Evolutionary conservation across 345 rosid genomes (phyloP).

Genomic region (Boechera retrofracta): DNA sequence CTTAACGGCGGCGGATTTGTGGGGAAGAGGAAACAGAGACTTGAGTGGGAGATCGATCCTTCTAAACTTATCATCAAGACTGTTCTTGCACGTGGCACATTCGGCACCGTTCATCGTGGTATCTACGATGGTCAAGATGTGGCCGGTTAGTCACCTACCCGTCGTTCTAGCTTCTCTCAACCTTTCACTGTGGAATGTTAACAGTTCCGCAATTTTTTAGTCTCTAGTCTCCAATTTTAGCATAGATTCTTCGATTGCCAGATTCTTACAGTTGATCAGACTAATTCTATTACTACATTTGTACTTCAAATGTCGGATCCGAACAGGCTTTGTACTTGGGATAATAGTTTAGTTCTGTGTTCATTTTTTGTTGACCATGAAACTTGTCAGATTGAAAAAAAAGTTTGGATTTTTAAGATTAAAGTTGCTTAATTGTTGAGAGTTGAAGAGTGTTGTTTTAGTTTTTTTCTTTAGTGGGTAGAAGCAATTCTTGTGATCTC

Average conservation of each 20-base stretch:
- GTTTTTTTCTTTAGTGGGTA: slow-evolving; percentile 39
- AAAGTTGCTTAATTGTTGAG: neutral
- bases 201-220: neutral
- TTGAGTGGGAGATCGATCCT: slow-evolving; percentile 98
- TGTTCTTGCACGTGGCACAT: slow-evolving; percentile 97
- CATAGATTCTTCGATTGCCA: slow-evolving; percentile 17
- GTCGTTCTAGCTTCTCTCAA: slow-evolving; percentile 2
- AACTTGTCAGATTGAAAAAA: slow-evolving; percentile 27
- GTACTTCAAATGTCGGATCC: slow-evolving; percentile 1
- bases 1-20: slow-evolving; percentile 35
- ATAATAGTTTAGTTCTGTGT: slow-evolving; percentile 6
- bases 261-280: slow-evolving; percentile 16
- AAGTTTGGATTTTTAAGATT: slow-evolving; percentile 11
- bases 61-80: slow-evolving; percentile 79
- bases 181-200: neutral
- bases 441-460: neutral
- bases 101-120: slow-evolving; percentile 98
- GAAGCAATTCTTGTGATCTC: slow-evolving; percentile 53
- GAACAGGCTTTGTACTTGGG: slow-evolving; percentile 4
- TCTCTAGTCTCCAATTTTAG: neutral
- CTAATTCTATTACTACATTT: neutral
- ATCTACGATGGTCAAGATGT: slow-evolving; percentile 84
- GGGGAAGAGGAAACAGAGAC: slow-evolving; percentile 51
- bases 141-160: slow-evolving; percentile 71
- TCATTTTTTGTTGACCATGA: neutral